phyloP scores from a whole-genome alignment of 495 filamentous ascomycete genomes.

The Tirmania nivea region DNA sequence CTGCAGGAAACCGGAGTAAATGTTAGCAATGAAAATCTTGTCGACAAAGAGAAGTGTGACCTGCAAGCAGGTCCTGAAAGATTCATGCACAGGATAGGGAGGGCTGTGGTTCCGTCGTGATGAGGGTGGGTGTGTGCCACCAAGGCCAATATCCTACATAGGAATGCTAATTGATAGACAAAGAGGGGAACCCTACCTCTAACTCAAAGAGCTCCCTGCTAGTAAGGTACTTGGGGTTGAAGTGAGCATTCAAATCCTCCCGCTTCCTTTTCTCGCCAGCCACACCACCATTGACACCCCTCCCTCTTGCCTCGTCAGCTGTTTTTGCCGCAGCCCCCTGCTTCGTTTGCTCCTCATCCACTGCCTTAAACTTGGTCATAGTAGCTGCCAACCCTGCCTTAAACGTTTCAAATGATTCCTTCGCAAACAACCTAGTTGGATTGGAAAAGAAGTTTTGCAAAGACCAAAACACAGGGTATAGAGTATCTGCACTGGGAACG shows the following conservation, averaged over 20 bases:
- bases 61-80: neutral
- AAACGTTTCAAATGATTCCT: slow-evolving; percentile 49
- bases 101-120: neutral
- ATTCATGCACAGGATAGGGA: neutral
- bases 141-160: too few species aligned
- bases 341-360: slow-evolving; percentile 35
- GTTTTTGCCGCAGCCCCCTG: slow-evolving; percentile 6
- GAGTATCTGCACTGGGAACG: slow-evolving; percentile 38
- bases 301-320: neutral
- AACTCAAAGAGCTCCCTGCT: slow-evolving; percentile 86
- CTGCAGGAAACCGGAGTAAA: slow-evolving; percentile 21
- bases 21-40: too few species aligned
- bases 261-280: slow-evolving; percentile 54
- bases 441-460: slow-evolving; percentile 82
- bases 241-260: slow-evolving; percentile 36
- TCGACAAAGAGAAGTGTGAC: too few species aligned
- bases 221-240: slow-evolving; percentile 94
- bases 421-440: slow-evolving; percentile 51
- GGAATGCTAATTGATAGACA: neutral
- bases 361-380: slow-evolving; percentile 52
- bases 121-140: neutral
- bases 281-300: slow-evolving; percentile 12
- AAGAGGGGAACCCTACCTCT: slow-evolving; percentile 35
- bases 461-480: slow-evolving; percentile 90
- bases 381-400: slow-evolving; percentile 58